A percentile compares a stretch with the other conserved stretches of the same genome.
These are phyloP conservation scores for Exophiala xenobiotica DNA, from an alignment of 2,329 filamentous ascomycete species.

Conservation along the genomic window DNA sequence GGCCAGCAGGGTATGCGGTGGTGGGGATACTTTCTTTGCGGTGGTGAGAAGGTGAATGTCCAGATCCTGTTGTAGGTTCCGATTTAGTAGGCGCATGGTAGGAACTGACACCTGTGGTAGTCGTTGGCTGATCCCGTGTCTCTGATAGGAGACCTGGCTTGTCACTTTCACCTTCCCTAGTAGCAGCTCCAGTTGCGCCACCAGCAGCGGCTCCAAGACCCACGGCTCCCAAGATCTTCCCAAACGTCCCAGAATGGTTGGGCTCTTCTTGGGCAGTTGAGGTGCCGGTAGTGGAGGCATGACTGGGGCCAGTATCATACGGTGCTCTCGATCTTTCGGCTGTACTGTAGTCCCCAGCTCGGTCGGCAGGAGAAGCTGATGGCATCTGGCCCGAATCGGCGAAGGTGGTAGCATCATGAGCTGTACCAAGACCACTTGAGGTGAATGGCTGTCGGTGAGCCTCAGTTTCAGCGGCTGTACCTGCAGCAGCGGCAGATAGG, in stretches of 20 bases:
- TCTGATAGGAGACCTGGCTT: conserved; percentile 6
- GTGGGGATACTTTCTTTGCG: conserved; percentile 29
- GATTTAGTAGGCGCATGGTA: conserved; percentile 22
- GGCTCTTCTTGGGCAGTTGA: conserved; percentile 1
- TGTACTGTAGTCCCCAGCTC: conserved; percentile 7
- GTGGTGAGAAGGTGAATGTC: conserved; percentile 9
- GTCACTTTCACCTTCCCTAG: conserved; percentile 5
- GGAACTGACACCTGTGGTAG: conserved; percentile 22
- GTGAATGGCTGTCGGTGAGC: not conserved
- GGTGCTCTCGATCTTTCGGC: conserved; percentile 6
- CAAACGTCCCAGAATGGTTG: conserved; percentile 14
- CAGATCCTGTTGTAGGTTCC: conserved; percentile 8
- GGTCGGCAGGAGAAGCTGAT: conserved; percentile 10
- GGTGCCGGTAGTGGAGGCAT: conserved; percentile 4
- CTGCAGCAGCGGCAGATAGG: not conserved
- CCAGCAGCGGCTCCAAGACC: conserved; percentile 25
- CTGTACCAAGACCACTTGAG: not conserved
- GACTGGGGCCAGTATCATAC: conserved; percentile 1
- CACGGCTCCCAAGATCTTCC: conserved; percentile 27
- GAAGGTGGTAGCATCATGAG: conserved; percentile 7
- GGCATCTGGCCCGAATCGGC: conserved; percentile 13
- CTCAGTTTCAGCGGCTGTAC: not conserved
- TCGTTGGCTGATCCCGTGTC: conserved; percentile 19
- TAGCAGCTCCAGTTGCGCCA: conserved; percentile 10
- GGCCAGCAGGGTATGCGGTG: conserved; percentile 28